phyloP scores from a whole-genome alignment of 805 yeast genomes.

The Suhomyces sp. region DNA sequence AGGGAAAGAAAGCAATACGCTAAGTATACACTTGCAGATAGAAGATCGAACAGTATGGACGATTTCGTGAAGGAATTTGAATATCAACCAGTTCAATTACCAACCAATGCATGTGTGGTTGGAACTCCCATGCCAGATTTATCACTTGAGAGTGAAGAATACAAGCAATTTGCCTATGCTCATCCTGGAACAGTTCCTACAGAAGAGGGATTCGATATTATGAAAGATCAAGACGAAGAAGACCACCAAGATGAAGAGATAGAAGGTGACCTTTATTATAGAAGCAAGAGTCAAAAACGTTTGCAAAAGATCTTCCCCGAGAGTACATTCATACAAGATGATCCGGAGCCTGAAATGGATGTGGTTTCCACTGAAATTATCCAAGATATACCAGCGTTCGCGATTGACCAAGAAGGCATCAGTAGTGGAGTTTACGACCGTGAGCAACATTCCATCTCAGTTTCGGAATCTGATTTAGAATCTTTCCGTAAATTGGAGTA shows the following conservation, averaged over 20 bases:
- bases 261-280: conserved; percentile 16
- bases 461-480: conserved; percentile 4
- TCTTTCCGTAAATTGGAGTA: conserved; percentile 9
- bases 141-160: not conserved
- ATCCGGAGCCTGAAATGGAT: too few species aligned
- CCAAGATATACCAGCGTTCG: not conserved
- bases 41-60: conserved; percentile 1
- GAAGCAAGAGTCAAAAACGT: conserved; percentile 15
- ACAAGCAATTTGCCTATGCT: not conserved
- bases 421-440: too few species aligned
- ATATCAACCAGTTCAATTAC: conserved; percentile 6
- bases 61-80: conserved; percentile 6
- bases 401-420: too few species aligned
- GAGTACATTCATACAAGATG: too few species aligned
- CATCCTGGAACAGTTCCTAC: not conserved
- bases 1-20: conserved; percentile 9
- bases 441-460: not conserved
- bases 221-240: too few species aligned
- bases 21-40: conserved; percentile 3
- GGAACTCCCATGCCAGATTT: not conserved
- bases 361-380: not conserved
- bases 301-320: conserved; percentile 6
- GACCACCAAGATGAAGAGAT: conserved; percentile 14
- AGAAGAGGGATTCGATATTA: too few species aligned
- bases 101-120: not conserved